Evolutionary conservation across 1,284 basidiomycete species (phyloP), one percentile per base, ranked within the genome.

Genomic region (Papiliotrema terrestris): DNA sequence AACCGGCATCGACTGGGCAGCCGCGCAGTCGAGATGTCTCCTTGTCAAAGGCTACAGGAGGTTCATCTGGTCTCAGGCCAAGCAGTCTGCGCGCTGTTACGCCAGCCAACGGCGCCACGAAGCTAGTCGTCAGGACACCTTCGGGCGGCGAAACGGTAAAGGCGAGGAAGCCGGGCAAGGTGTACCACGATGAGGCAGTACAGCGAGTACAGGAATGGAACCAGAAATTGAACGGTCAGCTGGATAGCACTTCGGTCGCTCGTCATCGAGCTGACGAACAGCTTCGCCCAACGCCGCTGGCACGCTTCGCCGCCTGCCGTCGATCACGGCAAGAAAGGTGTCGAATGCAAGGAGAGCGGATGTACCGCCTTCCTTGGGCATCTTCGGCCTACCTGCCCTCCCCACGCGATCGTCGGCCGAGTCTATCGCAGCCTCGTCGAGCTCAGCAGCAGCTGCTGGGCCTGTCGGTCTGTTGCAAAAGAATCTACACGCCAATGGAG

Each of bases 131-230:
- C 14, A 42, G 20, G 17, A 37, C 22, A n/a, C 17, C 19, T 26
- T 14, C 32, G 9, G 54, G 51, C n/a, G 36, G 29, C 32, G 51
- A 51, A 13, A 58, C 59, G 11, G 71, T 46, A 58, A 79, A 45
- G 79, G 80, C 65, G 6, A 80, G 81, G 59, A 78, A 84, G 42
- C 84, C 86, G 20, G 61, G 81, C 57, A 89, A 75, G 2, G 90
- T 89, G 62, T 95, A 89, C 69, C 29, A 32, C 29, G 91, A 97
- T 62, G 91, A 97, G 69, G 91, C 91, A 14, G 91, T 98, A 41
- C 81, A 92, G 69, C 87, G 89, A 66, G 95, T 98, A 20, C 93
- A 96, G 76, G 90, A 97, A 74, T 98, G 94, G 94, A 98, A 98
- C 67, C 90, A 97, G 72, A 93, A 93, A 0, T 78, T 98, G 53